Evolutionary conservation across 202 grass and related monocot genomes (phyloP).

Genomic region (Miscanthus sacchariflorus): DNA sequence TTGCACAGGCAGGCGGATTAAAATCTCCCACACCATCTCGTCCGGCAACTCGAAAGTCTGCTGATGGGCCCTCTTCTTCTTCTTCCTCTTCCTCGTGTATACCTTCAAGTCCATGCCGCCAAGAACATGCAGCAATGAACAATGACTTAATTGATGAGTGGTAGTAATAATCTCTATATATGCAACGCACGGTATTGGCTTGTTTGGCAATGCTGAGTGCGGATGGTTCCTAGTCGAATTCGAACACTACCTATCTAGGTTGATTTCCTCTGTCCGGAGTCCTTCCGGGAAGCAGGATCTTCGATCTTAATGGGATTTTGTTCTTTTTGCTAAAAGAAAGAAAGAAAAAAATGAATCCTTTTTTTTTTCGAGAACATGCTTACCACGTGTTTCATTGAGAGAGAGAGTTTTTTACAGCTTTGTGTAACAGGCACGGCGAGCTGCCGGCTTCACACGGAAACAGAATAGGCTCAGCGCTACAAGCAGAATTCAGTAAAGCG

Average conservation of each 20-base stretch:
- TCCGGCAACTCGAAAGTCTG: neutral
- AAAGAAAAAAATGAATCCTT: neutral
- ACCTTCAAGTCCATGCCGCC: constrained; percentile 19
- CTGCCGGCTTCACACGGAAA: too few species aligned
- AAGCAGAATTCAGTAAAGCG: too few species aligned
- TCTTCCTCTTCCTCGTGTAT: neutral
- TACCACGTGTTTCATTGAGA: too few species aligned
- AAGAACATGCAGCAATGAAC: neutral
- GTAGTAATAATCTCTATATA: neutral
- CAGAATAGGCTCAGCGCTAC: too few species aligned
- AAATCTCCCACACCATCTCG: neutral
- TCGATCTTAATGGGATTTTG: neutral
- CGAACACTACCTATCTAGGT: neutral
- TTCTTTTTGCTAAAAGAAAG: too few species aligned
- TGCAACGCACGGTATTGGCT: neutral
- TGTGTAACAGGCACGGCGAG: too few species aligned
- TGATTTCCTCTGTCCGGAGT: neutral
- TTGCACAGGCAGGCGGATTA: constrained; percentile 3
- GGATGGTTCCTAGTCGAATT: neutral
- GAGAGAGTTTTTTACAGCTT: too few species aligned
- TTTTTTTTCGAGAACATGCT: too few species aligned
- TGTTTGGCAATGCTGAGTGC: neutral
- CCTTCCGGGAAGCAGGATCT: neutral
- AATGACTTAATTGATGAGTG: neutral
- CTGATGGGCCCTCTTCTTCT: neutral